Evolutionary conservation across 805 yeast species (phyloP), one percentile per base, ranked within the genome.

Genomic region (Debaryomyces castellii): DNA sequence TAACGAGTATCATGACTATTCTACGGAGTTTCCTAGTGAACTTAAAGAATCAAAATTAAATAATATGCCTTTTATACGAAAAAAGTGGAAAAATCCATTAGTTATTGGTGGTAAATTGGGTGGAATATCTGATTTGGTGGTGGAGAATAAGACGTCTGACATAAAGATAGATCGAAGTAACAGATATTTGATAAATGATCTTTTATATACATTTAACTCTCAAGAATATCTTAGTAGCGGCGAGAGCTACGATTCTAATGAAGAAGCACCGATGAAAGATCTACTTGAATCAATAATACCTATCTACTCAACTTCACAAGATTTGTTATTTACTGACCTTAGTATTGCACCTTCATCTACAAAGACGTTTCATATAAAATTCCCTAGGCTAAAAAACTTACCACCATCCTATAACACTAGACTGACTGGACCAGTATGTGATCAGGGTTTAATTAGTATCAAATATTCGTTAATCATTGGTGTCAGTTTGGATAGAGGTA

Each of bases 331-430:
- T 45, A 53, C 70, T 9, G 66, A 71, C 45, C 45, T 66, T 3
- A 34, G 40, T 1, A 47, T 70, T 7, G 45, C 44, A 6, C 58
- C 60, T 14, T 48, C 48, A 2, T 47, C 55, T 1, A 27, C 51
- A 1, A 55, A 55, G 40, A 30, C 49, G 3, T 66, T 58, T 49
- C 50, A 43, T 14, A 41, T 71, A 7, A 57, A 49, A 35, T 53
- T 68, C 44, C 64, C 62, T 1, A 51, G 50, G 18, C 45, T 60
- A 2, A 42, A 48, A n/a, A 51, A 52, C 12, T 50, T 64, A 25
- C 75, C 77, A 6, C 77, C 77, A 0, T 61, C 69, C 11, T 72
- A 72, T 53, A 72, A 72, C 50, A 52, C 70, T 6, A 54, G 58
- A 12, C 73, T 69, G 75, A 67, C 76, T 0, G 73, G 74, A 0